phyloP scores from a whole-genome alignment of 78 protist genomes.

The Dictyostelium citrinum region DNA sequence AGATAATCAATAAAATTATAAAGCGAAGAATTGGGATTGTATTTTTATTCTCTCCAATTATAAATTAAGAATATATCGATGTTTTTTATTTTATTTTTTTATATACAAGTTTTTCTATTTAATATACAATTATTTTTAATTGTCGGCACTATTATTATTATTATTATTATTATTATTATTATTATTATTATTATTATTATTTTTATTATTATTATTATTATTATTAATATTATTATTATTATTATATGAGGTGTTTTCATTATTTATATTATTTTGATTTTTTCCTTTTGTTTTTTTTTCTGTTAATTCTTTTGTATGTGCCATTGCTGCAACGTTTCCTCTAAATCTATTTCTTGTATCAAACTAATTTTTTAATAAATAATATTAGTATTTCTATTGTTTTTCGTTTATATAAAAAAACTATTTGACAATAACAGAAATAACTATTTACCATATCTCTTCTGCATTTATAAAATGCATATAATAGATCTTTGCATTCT shows the following conservation, averaged over 20 bases:
- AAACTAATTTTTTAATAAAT: neutral
- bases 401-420: too few relatives aligned
- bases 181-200: neutral
- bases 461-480: slow-evolving; percentile 53
- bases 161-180: neutral
- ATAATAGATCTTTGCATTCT: slow-evolving; percentile 47
- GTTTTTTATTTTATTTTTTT: neutral
- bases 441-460: slow-evolving; percentile 44
- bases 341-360: slow-evolving; percentile 74
- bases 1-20: neutral
- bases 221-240: neutral
- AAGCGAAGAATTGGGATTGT: neutral
- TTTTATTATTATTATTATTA: neutral
- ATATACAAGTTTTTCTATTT: neutral
- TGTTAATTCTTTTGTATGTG: slow-evolving; percentile 43
- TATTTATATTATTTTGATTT: neutral
- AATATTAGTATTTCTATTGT: neutral
- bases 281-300: neutral
- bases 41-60: neutral
- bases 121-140: neutral
- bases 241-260: too few relatives aligned
- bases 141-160: neutral
- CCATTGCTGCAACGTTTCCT: slow-evolving; percentile 63
- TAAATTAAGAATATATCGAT: neutral
- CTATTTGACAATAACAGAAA: too few relatives aligned